A percentile compares a stretch with the other conserved stretches of the same genome.
These are phyloP conservation scores for Saposhnikovia divaricata DNA, from an alignment of 129 eudicot species.

Conservation along the genomic window DNA sequence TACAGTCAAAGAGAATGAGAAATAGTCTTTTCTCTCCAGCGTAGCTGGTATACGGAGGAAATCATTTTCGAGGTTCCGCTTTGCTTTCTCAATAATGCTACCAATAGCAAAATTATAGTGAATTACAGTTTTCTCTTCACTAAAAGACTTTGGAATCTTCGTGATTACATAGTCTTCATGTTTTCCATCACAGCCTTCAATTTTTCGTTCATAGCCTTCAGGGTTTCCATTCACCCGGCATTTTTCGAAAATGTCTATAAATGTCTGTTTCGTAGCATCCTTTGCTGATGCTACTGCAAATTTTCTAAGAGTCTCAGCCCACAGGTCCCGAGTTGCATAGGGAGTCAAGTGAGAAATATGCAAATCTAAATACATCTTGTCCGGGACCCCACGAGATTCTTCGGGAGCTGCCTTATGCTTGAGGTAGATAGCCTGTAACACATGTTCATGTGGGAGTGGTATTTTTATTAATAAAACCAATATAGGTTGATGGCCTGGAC, in stretches of 20 bases:
- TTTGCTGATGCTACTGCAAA: background rate
- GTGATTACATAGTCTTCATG: background rate
- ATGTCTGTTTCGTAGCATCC: background rate
- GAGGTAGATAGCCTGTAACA: conserved; percentile 70
- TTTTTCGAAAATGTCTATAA: background rate
- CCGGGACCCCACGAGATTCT: conserved; percentile 8
- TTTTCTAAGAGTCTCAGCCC: background rate
- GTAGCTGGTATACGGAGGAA: conserved; percentile 77
- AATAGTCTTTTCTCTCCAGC: conserved; percentile 45
- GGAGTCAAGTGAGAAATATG: background rate
- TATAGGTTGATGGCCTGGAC: background rate
- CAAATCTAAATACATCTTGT: background rate
- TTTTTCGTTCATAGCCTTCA: background rate
- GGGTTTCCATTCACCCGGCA: background rate
- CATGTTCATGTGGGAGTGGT: background rate
- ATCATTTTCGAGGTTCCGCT: conserved; percentile 34
- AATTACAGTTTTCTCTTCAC: conserved; percentile 38
- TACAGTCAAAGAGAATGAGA: conserved; percentile 54
- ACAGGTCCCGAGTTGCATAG: background rate
- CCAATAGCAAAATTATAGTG: conserved; percentile 48
- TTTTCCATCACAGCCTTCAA: too few species aligned
- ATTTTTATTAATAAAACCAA: background rate
- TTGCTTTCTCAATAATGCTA: conserved; percentile 32
- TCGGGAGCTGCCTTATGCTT: conserved; percentile 36
- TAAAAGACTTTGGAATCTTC: background rate